Conservation (phyloP, 1,139 yeast species). For the Nadsonia starkeyi-henricii region DNA sequence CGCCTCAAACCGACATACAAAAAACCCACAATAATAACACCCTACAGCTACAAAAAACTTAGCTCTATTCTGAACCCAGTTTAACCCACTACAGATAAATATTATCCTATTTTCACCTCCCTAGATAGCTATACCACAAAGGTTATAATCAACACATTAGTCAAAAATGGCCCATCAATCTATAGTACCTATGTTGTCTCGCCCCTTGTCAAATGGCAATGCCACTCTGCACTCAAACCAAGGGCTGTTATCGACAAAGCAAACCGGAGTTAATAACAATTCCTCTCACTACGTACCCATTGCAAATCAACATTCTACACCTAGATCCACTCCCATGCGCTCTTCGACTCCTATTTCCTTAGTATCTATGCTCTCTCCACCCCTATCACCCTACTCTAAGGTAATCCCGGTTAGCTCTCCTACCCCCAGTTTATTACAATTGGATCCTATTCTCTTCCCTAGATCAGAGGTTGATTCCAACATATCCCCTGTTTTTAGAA, state of each 20-base stretch:
- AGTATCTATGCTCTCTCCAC: neutral
- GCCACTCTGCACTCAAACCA: neutral
- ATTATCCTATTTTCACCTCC: too few species aligned
- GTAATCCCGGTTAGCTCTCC: neutral
- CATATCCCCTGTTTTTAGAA: neutral
- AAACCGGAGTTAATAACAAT: neutral
- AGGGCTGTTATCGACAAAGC: neutral
- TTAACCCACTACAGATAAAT: too few species aligned
- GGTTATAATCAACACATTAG: too few species aligned
- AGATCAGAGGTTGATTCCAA: neutral
- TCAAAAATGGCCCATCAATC: neutral
- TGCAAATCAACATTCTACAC: neutral
- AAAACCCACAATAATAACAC: too few species aligned
- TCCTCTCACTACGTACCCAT: neutral
- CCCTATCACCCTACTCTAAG: neutral
- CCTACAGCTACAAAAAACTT: too few species aligned
- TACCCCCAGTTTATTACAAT: neutral
- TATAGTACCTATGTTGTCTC: neutral
- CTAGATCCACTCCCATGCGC: neutral
- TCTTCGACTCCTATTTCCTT: neutral
- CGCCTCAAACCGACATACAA: too few species aligned
- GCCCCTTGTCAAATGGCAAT: neutral
- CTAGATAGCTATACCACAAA: too few species aligned
- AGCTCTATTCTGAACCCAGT: too few species aligned
- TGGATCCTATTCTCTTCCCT: neutral